These are phyloP conservation scores for Corylus heterophylla DNA, from an alignment of 306 rosid species.

Conservation along the genomic window DNA sequence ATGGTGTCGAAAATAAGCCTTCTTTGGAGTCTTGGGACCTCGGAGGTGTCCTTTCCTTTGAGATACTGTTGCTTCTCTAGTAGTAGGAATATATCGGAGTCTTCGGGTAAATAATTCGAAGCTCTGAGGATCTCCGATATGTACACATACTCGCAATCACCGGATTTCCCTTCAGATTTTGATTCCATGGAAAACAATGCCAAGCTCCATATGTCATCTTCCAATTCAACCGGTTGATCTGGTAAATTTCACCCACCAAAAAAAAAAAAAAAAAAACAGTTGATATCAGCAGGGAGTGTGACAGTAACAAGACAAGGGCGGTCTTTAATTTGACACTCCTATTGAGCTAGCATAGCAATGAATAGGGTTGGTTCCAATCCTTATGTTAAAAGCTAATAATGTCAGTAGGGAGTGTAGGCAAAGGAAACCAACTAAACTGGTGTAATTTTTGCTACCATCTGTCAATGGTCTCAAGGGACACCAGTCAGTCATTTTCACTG, in stretches of 20 bases:
- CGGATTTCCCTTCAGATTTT: slow-evolving; percentile 40
- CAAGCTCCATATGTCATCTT: slow-evolving; percentile 67
- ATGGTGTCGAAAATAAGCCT: slow-evolving; percentile 73
- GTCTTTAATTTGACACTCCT: background rate
- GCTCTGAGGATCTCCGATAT: slow-evolving; percentile 71
- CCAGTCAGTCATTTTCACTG: too few relatives aligned
- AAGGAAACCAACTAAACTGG: too few relatives aligned
- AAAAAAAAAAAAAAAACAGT: background rate
- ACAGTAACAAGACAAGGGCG: background rate
- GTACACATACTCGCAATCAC: slow-evolving; percentile 62
- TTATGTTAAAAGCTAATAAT: background rate
- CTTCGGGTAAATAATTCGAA: slow-evolving; percentile 56
- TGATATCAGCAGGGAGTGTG: background rate
- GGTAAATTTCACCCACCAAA: slow-evolving; percentile 17
- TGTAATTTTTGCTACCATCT: too few relatives aligned
- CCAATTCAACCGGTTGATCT: slow-evolving; percentile 64
- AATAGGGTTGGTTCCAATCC: too few relatives aligned
- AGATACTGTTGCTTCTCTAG: slow-evolving; percentile 72
- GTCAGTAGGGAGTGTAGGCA: background rate
- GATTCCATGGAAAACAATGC: slow-evolving; percentile 44
- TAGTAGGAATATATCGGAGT: slow-evolving; percentile 51
- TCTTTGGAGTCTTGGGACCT: slow-evolving; percentile 54
- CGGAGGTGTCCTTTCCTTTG: slow-evolving; percentile 69
- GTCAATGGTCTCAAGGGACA: too few relatives aligned
- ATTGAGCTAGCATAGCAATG: background rate